These are phyloP conservation scores for Carex scoparia DNA, from an alignment of 176 grass and related monocot species.

Conservation along the genomic window DNA sequence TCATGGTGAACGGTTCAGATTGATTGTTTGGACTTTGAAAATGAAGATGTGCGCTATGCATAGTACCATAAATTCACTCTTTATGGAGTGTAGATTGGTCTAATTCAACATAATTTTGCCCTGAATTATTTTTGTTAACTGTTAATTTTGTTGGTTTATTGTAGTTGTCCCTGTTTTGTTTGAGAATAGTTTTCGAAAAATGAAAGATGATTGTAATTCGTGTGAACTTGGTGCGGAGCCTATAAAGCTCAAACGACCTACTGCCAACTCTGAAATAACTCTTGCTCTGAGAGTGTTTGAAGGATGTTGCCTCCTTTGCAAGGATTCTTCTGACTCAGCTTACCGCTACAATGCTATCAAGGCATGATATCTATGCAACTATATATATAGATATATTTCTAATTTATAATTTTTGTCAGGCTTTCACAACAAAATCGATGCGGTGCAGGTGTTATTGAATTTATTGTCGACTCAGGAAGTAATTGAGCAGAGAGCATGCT, in stretches of 20 bases:
- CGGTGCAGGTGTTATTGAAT: conserved; percentile 43
- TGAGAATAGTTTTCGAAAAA: conserved; percentile 45
- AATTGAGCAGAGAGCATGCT: conserved; percentile 46
- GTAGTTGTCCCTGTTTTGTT: conserved; percentile 57
- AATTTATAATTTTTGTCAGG: not conserved
- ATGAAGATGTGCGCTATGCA: no score
- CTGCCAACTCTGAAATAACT: conserved; percentile 41
- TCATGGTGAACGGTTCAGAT: no score
- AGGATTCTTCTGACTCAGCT: conserved; percentile 32
- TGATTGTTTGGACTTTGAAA: no score
- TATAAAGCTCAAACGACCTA: conserved; percentile 40
- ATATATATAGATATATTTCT: not conserved
- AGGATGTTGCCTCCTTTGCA: conserved; percentile 53
- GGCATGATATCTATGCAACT: conserved; percentile 16
- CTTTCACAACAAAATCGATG: not conserved
- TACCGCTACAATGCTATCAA: conserved; percentile 53
- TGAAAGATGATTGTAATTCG: conserved; percentile 10
- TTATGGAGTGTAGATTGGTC: not conserved
- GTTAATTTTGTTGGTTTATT: not conserved
- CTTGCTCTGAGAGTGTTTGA: conserved; percentile 55
- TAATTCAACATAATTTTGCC: not conserved
- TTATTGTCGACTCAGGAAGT: conserved; percentile 34
- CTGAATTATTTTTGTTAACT: not conserved
- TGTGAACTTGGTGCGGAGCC: conserved; percentile 38
- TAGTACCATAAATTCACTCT: no score